Conservation (phyloP, 495 filamentous ascomycete species). For the Recurvomyces mirabilis region DNA sequence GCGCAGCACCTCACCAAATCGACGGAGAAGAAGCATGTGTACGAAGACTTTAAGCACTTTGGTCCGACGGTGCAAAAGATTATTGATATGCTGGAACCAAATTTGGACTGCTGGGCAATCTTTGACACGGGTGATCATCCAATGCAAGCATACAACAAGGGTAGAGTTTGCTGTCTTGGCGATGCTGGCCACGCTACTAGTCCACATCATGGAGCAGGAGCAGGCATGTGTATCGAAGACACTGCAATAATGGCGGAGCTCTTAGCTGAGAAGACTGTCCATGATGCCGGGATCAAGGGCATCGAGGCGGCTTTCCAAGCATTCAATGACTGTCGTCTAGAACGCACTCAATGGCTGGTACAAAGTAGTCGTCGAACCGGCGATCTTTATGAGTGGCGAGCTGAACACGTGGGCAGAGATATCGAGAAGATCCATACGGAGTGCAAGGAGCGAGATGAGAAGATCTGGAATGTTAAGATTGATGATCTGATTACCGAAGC, state of each 20-base stretch:
- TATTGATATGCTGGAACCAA: constrained; percentile 28
- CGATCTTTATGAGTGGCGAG: constrained; percentile 18
- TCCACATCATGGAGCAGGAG: constrained; percentile 22
- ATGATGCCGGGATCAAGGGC: constrained; percentile 50
- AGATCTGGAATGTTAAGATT: constrained; percentile 22
- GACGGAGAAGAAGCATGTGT: constrained; percentile 44
- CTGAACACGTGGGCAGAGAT: constrained; percentile 12
- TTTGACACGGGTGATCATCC: constrained; percentile 13
- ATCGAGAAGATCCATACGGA: constrained; percentile 15
- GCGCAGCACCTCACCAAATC: constrained; percentile 20
- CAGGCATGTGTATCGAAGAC: constrained; percentile 14
- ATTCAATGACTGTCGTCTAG: constrained; percentile 17
- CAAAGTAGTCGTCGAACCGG: constrained; percentile 17
- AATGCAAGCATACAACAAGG: constrained; percentile 11
- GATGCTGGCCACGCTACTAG: constrained; percentile 24
- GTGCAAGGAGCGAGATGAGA: constrained; percentile 14
- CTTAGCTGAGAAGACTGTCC: background rate
- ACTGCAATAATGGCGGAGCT: constrained; percentile 5
- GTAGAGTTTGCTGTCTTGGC: constrained; percentile 17
- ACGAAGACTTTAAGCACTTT: constrained; percentile 43
- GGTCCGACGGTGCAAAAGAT: constrained; percentile 38
- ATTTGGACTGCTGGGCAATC: constrained; percentile 16
- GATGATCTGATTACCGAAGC: constrained; percentile 17
- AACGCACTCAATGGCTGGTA: constrained; percentile 22
- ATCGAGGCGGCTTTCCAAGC: constrained; percentile 29